Conservation (phyloP, 1,284 basidiomycete species). For the Ustilago sp. region DNA sequence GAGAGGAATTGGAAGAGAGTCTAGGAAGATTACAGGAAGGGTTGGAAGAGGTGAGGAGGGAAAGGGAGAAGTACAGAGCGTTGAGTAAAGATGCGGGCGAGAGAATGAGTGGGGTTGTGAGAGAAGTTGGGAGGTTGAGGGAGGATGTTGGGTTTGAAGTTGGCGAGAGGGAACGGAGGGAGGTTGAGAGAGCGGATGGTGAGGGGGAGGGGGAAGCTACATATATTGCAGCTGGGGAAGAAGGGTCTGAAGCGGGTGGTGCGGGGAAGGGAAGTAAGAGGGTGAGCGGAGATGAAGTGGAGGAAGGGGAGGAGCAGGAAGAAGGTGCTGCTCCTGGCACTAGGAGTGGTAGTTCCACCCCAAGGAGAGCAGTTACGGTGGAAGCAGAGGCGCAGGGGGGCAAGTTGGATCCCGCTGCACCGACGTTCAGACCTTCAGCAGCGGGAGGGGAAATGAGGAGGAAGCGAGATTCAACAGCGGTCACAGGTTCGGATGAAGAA, state of each 20-base stretch:
- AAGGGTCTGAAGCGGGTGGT: conserved; percentile 10
- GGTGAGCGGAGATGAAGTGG: conserved; percentile 17
- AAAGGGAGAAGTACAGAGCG: conserved; percentile 43
- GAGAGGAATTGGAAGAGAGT: conserved; percentile 45
- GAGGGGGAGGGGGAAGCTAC: conserved; percentile 32
- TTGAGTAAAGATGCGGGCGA: conserved; percentile 19
- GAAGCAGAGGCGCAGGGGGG: conserved; percentile 1
- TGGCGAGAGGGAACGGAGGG: conserved; percentile 53
- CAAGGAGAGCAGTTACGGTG: background rate
- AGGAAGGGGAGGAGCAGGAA: conserved; percentile 40
- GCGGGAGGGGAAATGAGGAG: conserved; percentile 16
- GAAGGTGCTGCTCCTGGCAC: conserved; percentile 4
- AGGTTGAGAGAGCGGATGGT: conserved; percentile 50
- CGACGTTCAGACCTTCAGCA: conserved; percentile 22
- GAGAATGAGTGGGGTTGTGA: conserved; percentile 28
- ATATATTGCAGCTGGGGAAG: conserved; percentile 7
- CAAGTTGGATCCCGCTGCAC: conserved; percentile 26
- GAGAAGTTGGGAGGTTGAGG: conserved; percentile 22
- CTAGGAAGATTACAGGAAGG: conserved; percentile 27
- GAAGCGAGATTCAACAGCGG: conserved; percentile 37
- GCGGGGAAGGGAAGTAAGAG: conserved; percentile 5
- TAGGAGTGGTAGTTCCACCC: conserved; percentile 25
- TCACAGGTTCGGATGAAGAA: conserved; percentile 41
- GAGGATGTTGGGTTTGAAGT: conserved; percentile 54
- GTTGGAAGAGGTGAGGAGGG: conserved; percentile 27